Evolutionary conservation across 495 filamentous ascomycete species (phyloP).

Genomic region (Penicillium cinerascens): DNA sequence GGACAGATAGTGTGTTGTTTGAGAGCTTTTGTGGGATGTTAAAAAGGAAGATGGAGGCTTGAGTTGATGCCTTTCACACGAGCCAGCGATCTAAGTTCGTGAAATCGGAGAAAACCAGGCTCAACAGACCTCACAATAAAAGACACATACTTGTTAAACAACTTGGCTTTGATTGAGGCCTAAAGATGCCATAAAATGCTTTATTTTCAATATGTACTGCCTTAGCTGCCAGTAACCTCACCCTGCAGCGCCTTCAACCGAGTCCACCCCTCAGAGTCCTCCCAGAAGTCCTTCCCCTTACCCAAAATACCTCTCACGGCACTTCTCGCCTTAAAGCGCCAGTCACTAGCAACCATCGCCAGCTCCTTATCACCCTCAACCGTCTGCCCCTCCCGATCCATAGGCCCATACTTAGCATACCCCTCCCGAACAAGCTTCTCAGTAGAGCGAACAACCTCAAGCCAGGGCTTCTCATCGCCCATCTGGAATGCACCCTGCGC

Average conservation of each 20-base stretch:
- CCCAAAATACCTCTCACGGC: constrained; percentile 78
- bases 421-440: constrained; percentile 46
- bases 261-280: constrained; percentile 68
- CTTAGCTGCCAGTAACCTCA: constrained; percentile 38
- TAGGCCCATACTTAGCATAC: constrained; percentile 45
- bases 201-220: constrained; percentile 5
- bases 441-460: constrained; percentile 46
- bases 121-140: too few species aligned
- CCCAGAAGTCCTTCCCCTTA: constrained; percentile 79
- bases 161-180: not conserved
- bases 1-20: constrained; percentile 70
- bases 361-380: constrained; percentile 24
- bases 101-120: too few species aligned
- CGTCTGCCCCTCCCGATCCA: constrained; percentile 34
- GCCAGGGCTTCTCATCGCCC: constrained; percentile 47
- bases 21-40: constrained; percentile 87
- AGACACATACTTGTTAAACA: not conserved
- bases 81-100: too few species aligned
- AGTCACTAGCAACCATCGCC: constrained; percentile 52
- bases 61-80: not conserved
- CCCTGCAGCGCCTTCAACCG: constrained; percentile 51
- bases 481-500: constrained; percentile 47
- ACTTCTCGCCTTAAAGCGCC: constrained; percentile 85
- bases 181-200: not conserved
- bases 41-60: constrained; percentile 47